A percentile compares a stretch with the other conserved stretches of the same genome.
phyloP scores from a whole-genome alignment of 2,329 filamentous ascomycete species.

The Aspergillus sp. region DNA sequence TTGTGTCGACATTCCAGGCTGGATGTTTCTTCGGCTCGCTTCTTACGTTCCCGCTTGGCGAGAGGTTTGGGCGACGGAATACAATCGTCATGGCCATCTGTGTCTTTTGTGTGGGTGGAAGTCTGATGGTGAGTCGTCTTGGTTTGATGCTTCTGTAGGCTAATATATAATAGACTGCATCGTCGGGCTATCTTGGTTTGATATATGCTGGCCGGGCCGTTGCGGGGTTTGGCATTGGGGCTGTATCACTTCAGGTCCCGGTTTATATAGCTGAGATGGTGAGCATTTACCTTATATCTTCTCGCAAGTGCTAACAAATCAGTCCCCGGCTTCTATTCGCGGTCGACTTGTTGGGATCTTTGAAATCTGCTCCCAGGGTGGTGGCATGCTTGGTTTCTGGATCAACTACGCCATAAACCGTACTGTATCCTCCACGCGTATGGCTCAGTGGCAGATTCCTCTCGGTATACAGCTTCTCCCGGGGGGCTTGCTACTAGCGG shows the following conservation, averaged over 20 bases:
- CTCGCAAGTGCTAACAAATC: slow-evolving; percentile 35
- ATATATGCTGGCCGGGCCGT: slow-evolving; percentile 7
- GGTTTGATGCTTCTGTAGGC: too few species aligned
- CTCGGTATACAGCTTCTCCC: slow-evolving; percentile 53
- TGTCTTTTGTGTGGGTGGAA: slow-evolving; percentile 55
- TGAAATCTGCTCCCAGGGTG: slow-evolving; percentile 53
- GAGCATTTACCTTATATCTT: slow-evolving; percentile 46
- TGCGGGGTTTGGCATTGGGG: slow-evolving; percentile 10
- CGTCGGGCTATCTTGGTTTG: slow-evolving; percentile 5
- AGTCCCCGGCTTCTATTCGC: slow-evolving; percentile 56
- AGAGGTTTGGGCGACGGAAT: slow-evolving; percentile 53
- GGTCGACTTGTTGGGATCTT: slow-evolving; percentile 60
- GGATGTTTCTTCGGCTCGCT: slow-evolving; percentile 22
- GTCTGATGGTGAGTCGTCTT: not conserved
- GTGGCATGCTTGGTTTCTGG: slow-evolving; percentile 47
- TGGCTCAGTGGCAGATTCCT: slow-evolving; percentile 59
- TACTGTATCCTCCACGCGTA: slow-evolving; percentile 32
- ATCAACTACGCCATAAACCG: slow-evolving; percentile 51
- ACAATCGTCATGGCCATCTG: slow-evolving; percentile 56
- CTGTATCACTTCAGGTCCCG: slow-evolving; percentile 11
- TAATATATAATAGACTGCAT: not conserved
- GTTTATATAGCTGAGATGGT: slow-evolving; percentile 11
- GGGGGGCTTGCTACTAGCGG: slow-evolving; percentile 57
- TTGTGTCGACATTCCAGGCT: slow-evolving; percentile 16
- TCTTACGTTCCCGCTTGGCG: slow-evolving; percentile 36